phyloP scores from a whole-genome alignment of 805 yeast species.

The Lipomyces sp. region DNA sequence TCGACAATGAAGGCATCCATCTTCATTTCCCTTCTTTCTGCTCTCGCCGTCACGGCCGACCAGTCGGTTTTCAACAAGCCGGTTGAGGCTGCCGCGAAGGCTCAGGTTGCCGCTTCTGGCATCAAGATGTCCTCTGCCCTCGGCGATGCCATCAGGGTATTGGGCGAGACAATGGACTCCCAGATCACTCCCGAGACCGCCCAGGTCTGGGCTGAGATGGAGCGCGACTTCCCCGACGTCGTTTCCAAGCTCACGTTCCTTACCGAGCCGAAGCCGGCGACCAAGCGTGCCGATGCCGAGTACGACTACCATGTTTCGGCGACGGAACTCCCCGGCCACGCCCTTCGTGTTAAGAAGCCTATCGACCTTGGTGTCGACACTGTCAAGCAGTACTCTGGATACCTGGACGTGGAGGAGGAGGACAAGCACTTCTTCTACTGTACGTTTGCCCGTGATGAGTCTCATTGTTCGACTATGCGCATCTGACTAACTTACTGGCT shows the following conservation, averaged over 20 bases:
- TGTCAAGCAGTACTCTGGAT: slow-evolving; percentile 75
- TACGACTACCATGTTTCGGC: slow-evolving; percentile 45
- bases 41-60: slow-evolving; percentile 18
- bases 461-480: neutral
- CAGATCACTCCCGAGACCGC: slow-evolving; percentile 25
- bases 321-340: slow-evolving; percentile 46
- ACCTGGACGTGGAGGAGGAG: slow-evolving; percentile 68
- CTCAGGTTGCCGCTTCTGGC: slow-evolving; percentile 1
- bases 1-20: slow-evolving; percentile 17
- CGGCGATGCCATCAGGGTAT: slow-evolving; percentile 17
- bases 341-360: slow-evolving; percentile 66
- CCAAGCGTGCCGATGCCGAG: slow-evolving; percentile 32
- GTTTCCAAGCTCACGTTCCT: slow-evolving; percentile 25
- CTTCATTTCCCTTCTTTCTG: slow-evolving; percentile 20
- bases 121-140: slow-evolving; percentile 25
- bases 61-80: slow-evolving; percentile 9
- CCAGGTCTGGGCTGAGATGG: slow-evolving; percentile 30
- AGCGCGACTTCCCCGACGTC: slow-evolving; percentile 30
- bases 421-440: slow-evolving; percentile 88
- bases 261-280: slow-evolving; percentile 30
- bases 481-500: neutral
- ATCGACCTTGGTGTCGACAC: slow-evolving; percentile 70
- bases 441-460: neutral
- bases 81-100: neutral
- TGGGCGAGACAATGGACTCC: slow-evolving; percentile 22